Evolutionary conservation across 495 filamentous ascomycete species (phyloP).

Genomic region (Hypomontagnella submonticulosa): DNA sequence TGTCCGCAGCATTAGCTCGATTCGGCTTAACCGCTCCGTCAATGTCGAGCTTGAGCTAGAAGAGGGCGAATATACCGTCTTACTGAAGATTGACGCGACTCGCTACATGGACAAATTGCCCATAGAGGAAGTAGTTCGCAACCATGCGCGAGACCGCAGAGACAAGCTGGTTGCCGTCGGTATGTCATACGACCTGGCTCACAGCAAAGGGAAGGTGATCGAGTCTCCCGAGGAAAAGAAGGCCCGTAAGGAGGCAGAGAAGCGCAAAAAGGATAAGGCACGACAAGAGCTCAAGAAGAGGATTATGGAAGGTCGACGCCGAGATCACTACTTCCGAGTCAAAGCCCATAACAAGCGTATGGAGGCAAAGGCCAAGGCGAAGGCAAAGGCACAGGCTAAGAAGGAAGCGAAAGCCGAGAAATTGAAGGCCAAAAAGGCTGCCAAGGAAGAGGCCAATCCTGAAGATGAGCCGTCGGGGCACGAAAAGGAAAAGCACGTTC

Average conservation of each 20-base stretch:
- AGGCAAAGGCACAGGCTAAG: conserved; percentile 49
- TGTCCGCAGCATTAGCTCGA: conserved; percentile 77
- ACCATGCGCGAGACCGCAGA: conserved; percentile 68
- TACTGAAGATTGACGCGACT: conserved; percentile 81
- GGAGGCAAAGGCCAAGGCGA: conserved; percentile 48
- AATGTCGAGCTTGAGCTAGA: conserved; percentile 85
- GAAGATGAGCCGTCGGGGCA: conserved; percentile 13
- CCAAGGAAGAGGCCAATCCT: conserved; percentile 28
- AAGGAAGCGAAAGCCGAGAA: conserved; percentile 45
- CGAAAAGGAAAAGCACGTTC: conserved; percentile 27
- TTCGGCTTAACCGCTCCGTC: conserved; percentile 79
- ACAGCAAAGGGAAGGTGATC: conserved; percentile 75
- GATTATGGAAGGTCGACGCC: conserved; percentile 54
- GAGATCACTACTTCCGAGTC: conserved; percentile 36
- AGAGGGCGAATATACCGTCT: conserved; percentile 80
- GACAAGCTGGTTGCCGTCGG: conserved; percentile 88
- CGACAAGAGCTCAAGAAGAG: conserved; percentile 64
- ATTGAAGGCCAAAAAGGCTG: conserved; percentile 35
- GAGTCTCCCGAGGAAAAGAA: conserved; percentile 74
- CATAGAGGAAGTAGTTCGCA: conserved; percentile 75
- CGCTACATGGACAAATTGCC: conserved; percentile 61
- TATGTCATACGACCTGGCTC: conserved; percentile 83
- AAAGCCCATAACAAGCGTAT: conserved; percentile 49
- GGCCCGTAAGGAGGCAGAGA: conserved; percentile 54
- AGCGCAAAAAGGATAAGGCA: conserved; percentile 61